Evolutionary conservation across 306 rosid genomes (phyloP).

Genomic region (Cyamopsis tetragonoloba): DNA sequence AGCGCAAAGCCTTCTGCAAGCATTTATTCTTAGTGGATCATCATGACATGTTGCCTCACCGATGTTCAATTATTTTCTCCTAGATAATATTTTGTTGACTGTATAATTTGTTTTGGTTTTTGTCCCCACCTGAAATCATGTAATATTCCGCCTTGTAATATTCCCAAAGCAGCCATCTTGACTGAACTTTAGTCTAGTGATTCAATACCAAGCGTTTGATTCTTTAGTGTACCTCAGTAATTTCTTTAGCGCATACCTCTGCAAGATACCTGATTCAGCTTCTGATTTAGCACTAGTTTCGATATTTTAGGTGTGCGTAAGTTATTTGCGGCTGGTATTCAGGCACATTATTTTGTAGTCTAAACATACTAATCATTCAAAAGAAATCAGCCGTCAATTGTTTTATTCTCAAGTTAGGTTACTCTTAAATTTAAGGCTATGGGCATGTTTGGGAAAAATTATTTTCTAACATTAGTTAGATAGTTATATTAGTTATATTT

Average conservation of each 20-base stretch:
- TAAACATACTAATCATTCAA: background rate
- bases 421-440: no score
- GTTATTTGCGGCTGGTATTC: background rate
- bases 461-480: no score
- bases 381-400: no score
- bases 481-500: no score
- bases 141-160: constrained; percentile 29
- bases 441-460: no score
- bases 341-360: background rate
- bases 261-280: background rate
- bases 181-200: constrained; percentile 3
- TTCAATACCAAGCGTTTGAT: constrained; percentile 11
- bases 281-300: background rate
- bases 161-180: constrained; percentile 8
- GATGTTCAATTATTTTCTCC: background rate
- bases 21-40: constrained; percentile 88
- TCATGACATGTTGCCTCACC: constrained; percentile 36
- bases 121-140: constrained; percentile 18
- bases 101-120: background rate
- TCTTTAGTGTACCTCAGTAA: constrained; percentile 13
- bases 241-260: background rate
- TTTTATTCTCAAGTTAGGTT: background rate
- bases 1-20: constrained; percentile 93
- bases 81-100: constrained; percentile 15
- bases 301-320: background rate